Conservation (phyloP, 768 basidiomycete species). For the Serendipita sp. region DNA sequence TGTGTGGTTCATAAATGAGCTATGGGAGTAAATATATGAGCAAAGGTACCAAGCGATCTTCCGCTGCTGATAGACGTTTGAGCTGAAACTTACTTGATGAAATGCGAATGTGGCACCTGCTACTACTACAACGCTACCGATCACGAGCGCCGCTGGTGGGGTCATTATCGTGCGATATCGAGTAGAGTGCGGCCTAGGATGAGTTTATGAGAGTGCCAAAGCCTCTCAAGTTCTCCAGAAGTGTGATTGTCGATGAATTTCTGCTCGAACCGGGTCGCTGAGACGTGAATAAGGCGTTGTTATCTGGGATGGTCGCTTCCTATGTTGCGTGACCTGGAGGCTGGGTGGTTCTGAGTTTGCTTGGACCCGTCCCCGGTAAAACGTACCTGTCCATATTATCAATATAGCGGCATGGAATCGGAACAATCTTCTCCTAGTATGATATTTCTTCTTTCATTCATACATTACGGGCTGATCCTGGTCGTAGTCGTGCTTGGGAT, state of each 20-base stretch:
- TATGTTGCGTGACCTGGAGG: too few relatives aligned
- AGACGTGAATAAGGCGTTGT: too few relatives aligned
- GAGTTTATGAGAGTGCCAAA: background rate
- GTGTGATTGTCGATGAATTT: too few relatives aligned
- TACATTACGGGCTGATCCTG: background rate
- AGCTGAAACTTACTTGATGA: conserved; percentile 32
- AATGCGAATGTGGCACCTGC: conserved; percentile 38
- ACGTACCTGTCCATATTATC: too few relatives aligned
- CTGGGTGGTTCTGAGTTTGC: too few relatives aligned
- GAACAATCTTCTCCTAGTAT: background rate
- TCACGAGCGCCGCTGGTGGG: conserved; percentile 31
- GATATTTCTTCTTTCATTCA: background rate
- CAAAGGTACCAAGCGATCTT: conserved; percentile 8
- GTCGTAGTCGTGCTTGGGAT: conserved; percentile 61
- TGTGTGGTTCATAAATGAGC: conserved; percentile 57
- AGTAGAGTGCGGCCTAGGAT: background rate
- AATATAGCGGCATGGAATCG: background rate
- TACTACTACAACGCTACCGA: conserved; percentile 33
- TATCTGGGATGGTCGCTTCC: too few relatives aligned
- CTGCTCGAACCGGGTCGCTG: too few relatives aligned
- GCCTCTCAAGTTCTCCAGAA: too few relatives aligned
- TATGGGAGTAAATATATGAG: conserved; percentile 16
- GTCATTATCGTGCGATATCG: background rate
- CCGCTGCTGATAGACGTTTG: background rate
- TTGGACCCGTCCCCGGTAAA: too few relatives aligned